These are phyloP conservation scores for Dactylis glomerata DNA, from an alignment of 176 grass and related monocot genomes.

Conservation along the genomic window DNA sequence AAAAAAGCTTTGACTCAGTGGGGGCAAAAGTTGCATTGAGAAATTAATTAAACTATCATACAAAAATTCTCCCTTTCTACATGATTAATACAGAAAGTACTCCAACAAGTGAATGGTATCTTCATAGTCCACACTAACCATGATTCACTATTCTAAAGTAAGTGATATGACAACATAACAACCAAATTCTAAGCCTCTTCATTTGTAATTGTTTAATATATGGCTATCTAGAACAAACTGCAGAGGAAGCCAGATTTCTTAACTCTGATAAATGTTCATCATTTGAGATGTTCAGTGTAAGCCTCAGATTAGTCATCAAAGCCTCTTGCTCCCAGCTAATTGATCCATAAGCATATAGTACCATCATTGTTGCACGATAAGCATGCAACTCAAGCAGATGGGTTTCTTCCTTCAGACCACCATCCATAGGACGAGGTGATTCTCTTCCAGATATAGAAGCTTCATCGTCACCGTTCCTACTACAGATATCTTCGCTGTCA, in stretches of 20 bases:
- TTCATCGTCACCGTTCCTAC: slow-evolving; percentile 48
- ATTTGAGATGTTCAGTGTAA: slow-evolving; percentile 85
- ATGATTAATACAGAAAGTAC: slow-evolving; percentile 40
- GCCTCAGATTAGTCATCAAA: slow-evolving; percentile 85
- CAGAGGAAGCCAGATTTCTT: slow-evolving; percentile 60
- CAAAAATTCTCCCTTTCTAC: slow-evolving; percentile 35
- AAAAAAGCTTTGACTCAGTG: slow-evolving; percentile 4
- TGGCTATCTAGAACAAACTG: slow-evolving; percentile 49
- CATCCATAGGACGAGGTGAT: slow-evolving; percentile 34
- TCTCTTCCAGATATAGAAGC: slow-evolving; percentile 59
- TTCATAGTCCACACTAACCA: slow-evolving; percentile 34
- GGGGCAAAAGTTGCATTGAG: slow-evolving; percentile 16
- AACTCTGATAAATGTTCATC: slow-evolving; percentile 88
- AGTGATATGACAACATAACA: slow-evolving; percentile 19
- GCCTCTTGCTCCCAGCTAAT: slow-evolving; percentile 97
- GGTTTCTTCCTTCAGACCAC: slow-evolving; percentile 35
- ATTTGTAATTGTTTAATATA: slow-evolving; percentile 6
- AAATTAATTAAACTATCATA: slow-evolving; percentile 28
- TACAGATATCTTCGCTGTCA: slow-evolving; percentile 38
- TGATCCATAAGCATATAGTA: slow-evolving; percentile 77
- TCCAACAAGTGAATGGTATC: slow-evolving; percentile 21
- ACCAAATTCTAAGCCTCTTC: slow-evolving; percentile 8
- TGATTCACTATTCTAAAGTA: slow-evolving; percentile 23
- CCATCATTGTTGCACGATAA: slow-evolving; percentile 77
- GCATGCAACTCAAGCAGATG: slow-evolving; percentile 91